Evolutionary conservation across 345 rosid species (phyloP).

Genomic region (Gossypium rotundifolium): DNA sequence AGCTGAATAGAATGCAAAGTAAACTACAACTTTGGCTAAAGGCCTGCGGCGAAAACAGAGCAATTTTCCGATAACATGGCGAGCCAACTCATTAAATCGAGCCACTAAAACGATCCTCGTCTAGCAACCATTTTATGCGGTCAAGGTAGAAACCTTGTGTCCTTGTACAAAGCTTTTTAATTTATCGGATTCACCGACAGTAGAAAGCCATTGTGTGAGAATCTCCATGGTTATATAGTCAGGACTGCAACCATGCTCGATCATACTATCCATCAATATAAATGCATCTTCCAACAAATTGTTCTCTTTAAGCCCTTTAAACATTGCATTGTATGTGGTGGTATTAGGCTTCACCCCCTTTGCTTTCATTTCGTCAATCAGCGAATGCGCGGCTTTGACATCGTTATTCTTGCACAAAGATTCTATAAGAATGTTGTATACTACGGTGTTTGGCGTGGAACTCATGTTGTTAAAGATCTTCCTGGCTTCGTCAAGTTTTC

Average conservation of each 20-base stretch:
- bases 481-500: conserved; percentile 52
- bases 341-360: conserved; percentile 58
- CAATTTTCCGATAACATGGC: background rate
- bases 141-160: conserved; percentile 27
- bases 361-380: conserved; percentile 64
- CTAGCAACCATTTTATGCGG: conserved; percentile 15
- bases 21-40: too few relatives aligned
- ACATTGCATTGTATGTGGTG: conserved; percentile 59
- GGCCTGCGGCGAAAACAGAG: background rate
- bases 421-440: conserved; percentile 68
- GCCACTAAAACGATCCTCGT: background rate
- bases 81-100: background rate
- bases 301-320: conserved; percentile 55
- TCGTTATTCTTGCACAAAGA: conserved; percentile 43
- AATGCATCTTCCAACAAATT: conserved; percentile 43
- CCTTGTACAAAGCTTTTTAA: conserved; percentile 49
- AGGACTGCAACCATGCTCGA: conserved; percentile 52
- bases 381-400: conserved; percentile 35
- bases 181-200: conserved; percentile 45
- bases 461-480: conserved; percentile 52
- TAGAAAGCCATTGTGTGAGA: conserved; percentile 64
- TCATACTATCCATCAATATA: conserved; percentile 65
- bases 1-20: too few relatives aligned
- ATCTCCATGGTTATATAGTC: conserved; percentile 68
- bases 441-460: conserved; percentile 45